These are phyloP conservation scores for Pleomassaria siparia DNA, from an alignment of 2,329 filamentous ascomycete genomes.

Conservation along the genomic window DNA sequence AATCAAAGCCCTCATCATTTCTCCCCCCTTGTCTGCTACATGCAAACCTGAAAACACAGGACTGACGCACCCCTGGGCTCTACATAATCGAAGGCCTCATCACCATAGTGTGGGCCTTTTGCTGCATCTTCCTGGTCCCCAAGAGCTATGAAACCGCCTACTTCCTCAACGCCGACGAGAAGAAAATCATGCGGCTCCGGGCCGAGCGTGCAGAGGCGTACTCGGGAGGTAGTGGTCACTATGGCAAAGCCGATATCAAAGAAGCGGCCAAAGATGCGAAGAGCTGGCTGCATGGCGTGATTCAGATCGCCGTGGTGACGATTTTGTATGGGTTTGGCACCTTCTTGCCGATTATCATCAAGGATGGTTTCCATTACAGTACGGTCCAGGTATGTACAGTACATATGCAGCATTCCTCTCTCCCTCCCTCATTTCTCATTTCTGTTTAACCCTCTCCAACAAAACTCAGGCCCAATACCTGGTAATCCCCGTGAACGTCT, in stretches of 20 bases:
- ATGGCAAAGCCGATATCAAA: conserved; percentile 32
- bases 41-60: not conserved
- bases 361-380: conserved; percentile 43
- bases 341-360: conserved; percentile 48
- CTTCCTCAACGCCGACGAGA: conserved; percentile 34
- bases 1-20: no score
- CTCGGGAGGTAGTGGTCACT: conserved; percentile 30
- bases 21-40: not conserved
- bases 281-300: conserved; percentile 36
- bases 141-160: conserved; percentile 37
- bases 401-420: no score
- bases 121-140: conserved; percentile 34
- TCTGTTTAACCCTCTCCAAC: not conserved
- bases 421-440: not conserved
- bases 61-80: not conserved
- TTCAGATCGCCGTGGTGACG: conserved; percentile 45
- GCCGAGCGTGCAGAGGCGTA: conserved; percentile 35
- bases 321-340: conserved; percentile 47
- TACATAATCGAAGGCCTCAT: conserved; percentile 26
- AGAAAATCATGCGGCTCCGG: conserved; percentile 30
- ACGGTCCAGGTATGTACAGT: conserved; percentile 34
- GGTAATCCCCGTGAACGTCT: conserved; percentile 47
- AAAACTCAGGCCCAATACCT: conserved; percentile 35
- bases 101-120: conserved; percentile 29
- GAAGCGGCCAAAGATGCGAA: conserved; percentile 36